Evolutionary conservation across 495 filamentous ascomycete genomes (phyloP).

Genomic region (Penicillium desertorum): DNA sequence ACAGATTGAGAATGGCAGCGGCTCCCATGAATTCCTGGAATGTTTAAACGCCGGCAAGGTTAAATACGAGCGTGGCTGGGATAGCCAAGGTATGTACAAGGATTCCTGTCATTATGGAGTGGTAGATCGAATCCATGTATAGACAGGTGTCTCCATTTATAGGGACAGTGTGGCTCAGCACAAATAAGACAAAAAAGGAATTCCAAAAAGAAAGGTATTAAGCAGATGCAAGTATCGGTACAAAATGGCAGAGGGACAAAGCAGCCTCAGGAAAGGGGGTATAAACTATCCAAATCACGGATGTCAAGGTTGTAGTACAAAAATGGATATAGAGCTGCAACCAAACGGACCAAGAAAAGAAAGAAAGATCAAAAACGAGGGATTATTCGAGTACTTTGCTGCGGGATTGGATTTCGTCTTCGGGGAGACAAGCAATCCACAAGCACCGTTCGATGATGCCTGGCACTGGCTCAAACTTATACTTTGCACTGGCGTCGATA

Average conservation of each 20-base stretch:
- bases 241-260: constrained; percentile 14
- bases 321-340: constrained; percentile 12
- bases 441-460: constrained; percentile 87
- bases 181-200: neutral
- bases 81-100: neutral
- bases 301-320: constrained; percentile 7
- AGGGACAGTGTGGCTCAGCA: neutral
- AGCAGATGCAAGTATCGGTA: constrained; percentile 20
- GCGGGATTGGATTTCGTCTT: constrained; percentile 71
- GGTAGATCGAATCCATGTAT: neutral
- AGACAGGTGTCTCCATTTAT: neutral
- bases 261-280: constrained; percentile 8
- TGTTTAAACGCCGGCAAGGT: neutral
- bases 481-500: constrained; percentile 89
- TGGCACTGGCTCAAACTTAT: constrained; percentile 79
- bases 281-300: constrained; percentile 6
- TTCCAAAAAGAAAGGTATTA: constrained; percentile 6
- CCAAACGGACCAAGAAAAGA: constrained; percentile 1
- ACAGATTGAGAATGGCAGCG: neutral
- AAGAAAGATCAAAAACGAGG: constrained; percentile 3
- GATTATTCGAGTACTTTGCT: constrained; percentile 55
- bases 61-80: neutral
- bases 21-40: neutral
- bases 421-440: constrained; percentile 87
- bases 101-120: neutral